Conservation (phyloP, 176 grass and related monocot species). For the Paspalum notatum region DNA sequence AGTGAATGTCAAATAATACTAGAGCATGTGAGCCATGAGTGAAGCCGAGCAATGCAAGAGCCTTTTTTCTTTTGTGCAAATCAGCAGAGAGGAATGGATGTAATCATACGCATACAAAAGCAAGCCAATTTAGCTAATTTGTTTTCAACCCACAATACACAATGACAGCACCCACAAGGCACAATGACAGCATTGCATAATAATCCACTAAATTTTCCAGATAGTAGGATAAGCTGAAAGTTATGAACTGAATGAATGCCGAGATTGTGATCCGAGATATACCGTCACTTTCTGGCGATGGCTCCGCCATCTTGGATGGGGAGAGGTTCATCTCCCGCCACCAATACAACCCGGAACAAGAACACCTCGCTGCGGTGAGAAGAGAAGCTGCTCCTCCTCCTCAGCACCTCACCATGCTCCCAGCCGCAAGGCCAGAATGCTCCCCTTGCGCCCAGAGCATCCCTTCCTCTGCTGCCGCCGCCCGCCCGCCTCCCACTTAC, state of each 20-base stretch:
- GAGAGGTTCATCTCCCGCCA: constrained; percentile 51
- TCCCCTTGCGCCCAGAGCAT: constrained; percentile 13
- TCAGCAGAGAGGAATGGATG: background rate
- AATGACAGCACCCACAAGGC: too few relatives aligned
- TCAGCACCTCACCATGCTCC: constrained; percentile 26
- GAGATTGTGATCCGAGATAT: constrained; percentile 7
- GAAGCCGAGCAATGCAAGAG: constrained; percentile 23
- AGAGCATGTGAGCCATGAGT: constrained; percentile 26
- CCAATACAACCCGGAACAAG: background rate
- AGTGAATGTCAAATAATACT: constrained; percentile 45
- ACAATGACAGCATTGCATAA: background rate
- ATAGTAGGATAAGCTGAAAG: background rate
- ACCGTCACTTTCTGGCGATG: constrained; percentile 46
- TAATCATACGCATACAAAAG: constrained; percentile 11
- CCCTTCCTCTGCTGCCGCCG: background rate
- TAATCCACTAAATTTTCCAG: constrained; percentile 1
- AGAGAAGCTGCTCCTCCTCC: background rate
- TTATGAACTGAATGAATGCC: constrained; percentile 17
- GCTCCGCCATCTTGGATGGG: constrained; percentile 45
- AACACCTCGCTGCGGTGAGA: constrained; percentile 13
- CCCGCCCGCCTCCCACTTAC: background rate
- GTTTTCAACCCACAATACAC: constrained; percentile 7
- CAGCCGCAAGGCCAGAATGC: constrained; percentile 6
- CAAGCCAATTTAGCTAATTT: background rate
- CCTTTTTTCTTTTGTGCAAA: constrained; percentile 13